Conservation (phyloP, 495 filamentous ascomycete genomes). For the Pyrenula massariospora region DNA sequence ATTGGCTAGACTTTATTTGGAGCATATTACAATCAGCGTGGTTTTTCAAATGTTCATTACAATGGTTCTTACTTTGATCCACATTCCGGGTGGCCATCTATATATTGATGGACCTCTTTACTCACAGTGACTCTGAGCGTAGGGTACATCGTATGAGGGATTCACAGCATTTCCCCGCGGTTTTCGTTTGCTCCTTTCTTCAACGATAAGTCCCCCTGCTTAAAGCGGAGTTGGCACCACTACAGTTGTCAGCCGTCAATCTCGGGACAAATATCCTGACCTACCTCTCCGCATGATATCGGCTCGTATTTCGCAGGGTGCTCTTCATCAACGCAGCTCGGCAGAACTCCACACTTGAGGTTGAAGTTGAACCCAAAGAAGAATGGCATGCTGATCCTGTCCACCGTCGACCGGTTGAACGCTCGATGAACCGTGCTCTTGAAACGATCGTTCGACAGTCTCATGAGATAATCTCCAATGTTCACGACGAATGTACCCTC, state of each 20-base stretch:
- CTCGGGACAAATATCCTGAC: background rate
- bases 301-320: slow-evolving; percentile 45
- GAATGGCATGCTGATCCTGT: slow-evolving; percentile 47
- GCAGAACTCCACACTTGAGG: slow-evolving; percentile 33
- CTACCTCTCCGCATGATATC: slow-evolving; percentile 40
- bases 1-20: too few relatives aligned
- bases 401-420: slow-evolving; percentile 30
- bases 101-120: too few relatives aligned
- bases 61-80: too few relatives aligned
- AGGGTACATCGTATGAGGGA: too few relatives aligned
- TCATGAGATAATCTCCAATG: slow-evolving; percentile 53
- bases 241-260: slow-evolving; percentile 5
- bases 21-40: too few relatives aligned
- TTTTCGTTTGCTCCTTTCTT: too few relatives aligned
- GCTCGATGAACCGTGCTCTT: slow-evolving; percentile 50
- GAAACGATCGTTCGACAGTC: slow-evolving; percentile 48
- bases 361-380: slow-evolving; percentile 42
- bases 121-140: too few relatives aligned
- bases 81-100: too few relatives aligned
- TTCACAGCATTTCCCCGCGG: too few relatives aligned
- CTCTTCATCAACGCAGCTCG: slow-evolving; percentile 37
- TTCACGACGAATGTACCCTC: slow-evolving; percentile 52
- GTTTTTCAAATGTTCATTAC: too few relatives aligned
- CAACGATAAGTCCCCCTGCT: background rate
- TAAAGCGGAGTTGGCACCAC: slow-evolving; percentile 14